Evolutionary conservation across 1,284 basidiomycete species (phyloP).

Genomic region (Sporisorium sorghi): DNA sequence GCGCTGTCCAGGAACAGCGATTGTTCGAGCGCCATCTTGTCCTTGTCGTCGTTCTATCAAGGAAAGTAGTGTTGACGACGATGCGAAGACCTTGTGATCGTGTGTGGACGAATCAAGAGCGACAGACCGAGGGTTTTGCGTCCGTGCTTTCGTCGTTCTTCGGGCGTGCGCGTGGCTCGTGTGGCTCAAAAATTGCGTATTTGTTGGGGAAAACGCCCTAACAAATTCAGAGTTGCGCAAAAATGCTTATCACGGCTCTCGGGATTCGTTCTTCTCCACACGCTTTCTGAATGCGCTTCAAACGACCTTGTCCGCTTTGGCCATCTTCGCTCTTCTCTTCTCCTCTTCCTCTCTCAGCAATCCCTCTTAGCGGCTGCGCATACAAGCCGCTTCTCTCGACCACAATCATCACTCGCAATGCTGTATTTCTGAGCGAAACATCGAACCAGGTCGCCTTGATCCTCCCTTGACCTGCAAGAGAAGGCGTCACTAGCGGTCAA

Average conservation of each 20-base stretch:
- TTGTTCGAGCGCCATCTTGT: slow-evolving; percentile 47
- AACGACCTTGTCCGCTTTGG: slow-evolving; percentile 1
- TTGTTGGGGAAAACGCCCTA: background rate
- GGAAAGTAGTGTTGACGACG: background rate
- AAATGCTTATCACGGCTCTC: slow-evolving; percentile 9
- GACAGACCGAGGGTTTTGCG: slow-evolving; percentile 4
- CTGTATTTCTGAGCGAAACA: background rate
- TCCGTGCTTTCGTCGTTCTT: slow-evolving; percentile 4
- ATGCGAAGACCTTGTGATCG: background rate
- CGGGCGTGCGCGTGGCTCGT: slow-evolving; percentile 3
- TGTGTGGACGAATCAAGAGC: background rate
- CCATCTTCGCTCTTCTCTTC: background rate
- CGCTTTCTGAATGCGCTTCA: slow-evolving; percentile 2
- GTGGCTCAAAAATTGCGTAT: background rate
- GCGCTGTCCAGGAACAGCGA: slow-evolving; percentile 60
- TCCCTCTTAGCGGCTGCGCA: background rate
- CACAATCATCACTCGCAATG: slow-evolving; percentile 1
- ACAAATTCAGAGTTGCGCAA: background rate
- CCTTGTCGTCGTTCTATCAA: background rate
- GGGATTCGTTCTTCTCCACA: slow-evolving; percentile 14
- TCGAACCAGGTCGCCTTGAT: background rate
- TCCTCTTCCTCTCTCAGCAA: background rate
- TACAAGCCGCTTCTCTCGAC: background rate
- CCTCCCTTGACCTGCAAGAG: background rate
- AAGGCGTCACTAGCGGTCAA: too few relatives aligned